phyloP scores from a whole-genome alignment of 1,139 yeast species.

The Meyerozyma elateridarum region DNA sequence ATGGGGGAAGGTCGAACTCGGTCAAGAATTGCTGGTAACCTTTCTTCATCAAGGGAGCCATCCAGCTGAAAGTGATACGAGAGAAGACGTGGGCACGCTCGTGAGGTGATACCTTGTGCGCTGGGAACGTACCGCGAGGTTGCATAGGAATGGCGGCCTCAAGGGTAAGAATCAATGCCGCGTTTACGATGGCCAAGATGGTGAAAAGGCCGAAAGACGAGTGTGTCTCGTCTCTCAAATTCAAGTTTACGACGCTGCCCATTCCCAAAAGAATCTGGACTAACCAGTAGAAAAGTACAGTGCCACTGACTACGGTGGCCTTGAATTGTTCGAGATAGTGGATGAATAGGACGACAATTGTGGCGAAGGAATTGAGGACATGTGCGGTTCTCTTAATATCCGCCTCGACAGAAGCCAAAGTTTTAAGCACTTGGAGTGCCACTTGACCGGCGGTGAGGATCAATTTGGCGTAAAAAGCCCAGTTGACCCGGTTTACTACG shows the following conservation, averaged over 20 bases:
- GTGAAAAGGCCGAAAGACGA: conserved; percentile 40
- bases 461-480: conserved; percentile 42
- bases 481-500: conserved; percentile 32
- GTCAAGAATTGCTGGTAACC: conserved; percentile 75
- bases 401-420: conserved; percentile 11
- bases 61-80: conserved; percentile 81
- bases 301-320: conserved; percentile 60
- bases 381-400: conserved; percentile 45
- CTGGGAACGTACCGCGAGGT: conserved; percentile 32
- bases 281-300: conserved; percentile 75
- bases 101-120: conserved; percentile 53
- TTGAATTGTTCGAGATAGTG: conserved; percentile 74
- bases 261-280: conserved; percentile 41
- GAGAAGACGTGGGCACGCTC: conserved; percentile 83
- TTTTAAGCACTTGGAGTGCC: neutral
- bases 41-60: conserved; percentile 81
- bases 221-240: conserved; percentile 39
- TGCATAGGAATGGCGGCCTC: conserved; percentile 50
- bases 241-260: conserved; percentile 38
- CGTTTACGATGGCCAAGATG: conserved; percentile 43
- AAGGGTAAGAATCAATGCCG: conserved; percentile 46
- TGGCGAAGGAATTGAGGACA: conserved; percentile 33
- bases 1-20: conserved; percentile 74
- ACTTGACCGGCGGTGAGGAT: conserved; percentile 17
- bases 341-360: conserved; percentile 49